phyloP scores from a whole-genome alignment of 2,329 filamentous ascomycete genomes.

The Cordyceps cateniannulata region DNA sequence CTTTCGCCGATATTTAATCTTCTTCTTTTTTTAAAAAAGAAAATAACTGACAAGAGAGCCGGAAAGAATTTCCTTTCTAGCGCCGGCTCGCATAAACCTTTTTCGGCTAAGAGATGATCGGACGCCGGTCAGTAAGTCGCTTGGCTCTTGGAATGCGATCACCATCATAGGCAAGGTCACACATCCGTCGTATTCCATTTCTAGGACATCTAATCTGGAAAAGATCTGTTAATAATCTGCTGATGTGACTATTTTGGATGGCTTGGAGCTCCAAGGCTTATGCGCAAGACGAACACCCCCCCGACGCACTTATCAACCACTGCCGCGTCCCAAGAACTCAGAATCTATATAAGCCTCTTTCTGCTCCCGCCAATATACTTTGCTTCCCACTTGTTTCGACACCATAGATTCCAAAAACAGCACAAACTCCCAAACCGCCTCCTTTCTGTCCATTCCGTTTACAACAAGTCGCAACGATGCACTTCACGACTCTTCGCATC shows the following conservation, averaged over 20 bases:
- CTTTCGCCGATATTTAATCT: too few relatives aligned
- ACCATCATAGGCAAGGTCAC: not conserved
- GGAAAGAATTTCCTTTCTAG: not conserved
- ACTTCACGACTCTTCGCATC: slow-evolving; percentile 1
- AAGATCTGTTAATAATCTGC: not conserved
- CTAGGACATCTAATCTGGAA: not conserved
- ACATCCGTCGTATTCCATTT: not conserved
- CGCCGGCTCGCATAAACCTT: not conserved
- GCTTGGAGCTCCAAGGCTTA: not conserved
- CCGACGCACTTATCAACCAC: not conserved
- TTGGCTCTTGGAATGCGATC: slow-evolving; percentile 3
- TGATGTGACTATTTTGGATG: not conserved
- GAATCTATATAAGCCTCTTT: not conserved
- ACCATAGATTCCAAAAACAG: not conserved
- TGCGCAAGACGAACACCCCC: not conserved
- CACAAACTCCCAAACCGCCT: not conserved
- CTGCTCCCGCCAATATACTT: not conserved
- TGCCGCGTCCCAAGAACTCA: too few relatives aligned
- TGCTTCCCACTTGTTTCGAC: not conserved
- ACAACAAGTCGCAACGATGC: not conserved
- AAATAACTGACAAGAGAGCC: not conserved
- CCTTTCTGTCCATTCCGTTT: not conserved
- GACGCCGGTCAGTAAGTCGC: not conserved
- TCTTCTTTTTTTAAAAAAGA: too few relatives aligned
- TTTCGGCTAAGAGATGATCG: not conserved